These are phyloP conservation scores for Haplosporangium gracile DNA, from an alignment of 192 early-diverging fungal species.

Conservation along the genomic window DNA sequence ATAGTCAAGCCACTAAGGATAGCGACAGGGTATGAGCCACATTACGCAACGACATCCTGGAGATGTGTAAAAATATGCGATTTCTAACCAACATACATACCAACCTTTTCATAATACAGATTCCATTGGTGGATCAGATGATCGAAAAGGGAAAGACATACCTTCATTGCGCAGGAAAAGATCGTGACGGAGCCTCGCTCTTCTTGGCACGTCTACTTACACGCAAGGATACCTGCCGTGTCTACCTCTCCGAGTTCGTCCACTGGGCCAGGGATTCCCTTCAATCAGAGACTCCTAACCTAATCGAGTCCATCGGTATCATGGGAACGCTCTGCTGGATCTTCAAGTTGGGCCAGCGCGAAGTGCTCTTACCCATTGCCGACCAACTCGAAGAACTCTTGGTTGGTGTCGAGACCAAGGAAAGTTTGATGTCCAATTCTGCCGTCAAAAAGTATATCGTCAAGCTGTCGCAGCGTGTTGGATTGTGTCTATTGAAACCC, in stretches of 20 bases:
- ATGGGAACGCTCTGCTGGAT: constrained; percentile 74
- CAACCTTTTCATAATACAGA: constrained; percentile 20
- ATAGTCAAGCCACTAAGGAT: constrained; percentile 67
- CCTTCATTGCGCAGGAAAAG: constrained; percentile 83
- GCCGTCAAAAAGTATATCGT: constrained; percentile 83
- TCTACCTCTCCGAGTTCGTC: constrained; percentile 75
- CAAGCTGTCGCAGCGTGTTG: constrained; percentile 89
- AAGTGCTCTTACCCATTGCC: constrained; percentile 69
- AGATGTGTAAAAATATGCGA: not conserved
- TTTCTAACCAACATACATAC: not conserved
- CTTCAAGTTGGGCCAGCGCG: constrained; percentile 78
- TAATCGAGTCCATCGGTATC: constrained; percentile 68
- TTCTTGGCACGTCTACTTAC: constrained; percentile 87
- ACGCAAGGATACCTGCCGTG: constrained; percentile 74
- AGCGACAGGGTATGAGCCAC: constrained; percentile 41
- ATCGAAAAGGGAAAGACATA: constrained; percentile 75
- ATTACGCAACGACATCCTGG: not conserved
- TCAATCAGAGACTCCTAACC: constrained; percentile 8
- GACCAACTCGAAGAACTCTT: constrained; percentile 59
- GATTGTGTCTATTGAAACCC: constrained; percentile 83
- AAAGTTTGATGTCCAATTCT: constrained; percentile 75
- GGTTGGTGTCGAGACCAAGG: constrained; percentile 57
- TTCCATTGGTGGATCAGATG: constrained; percentile 77
- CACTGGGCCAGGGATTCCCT: constrained; percentile 72
- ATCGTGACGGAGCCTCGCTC: constrained; percentile 87